Conservation (phyloP, 2,329 filamentous ascomycete species). For the Cladobotryum protrusum region DNA sequence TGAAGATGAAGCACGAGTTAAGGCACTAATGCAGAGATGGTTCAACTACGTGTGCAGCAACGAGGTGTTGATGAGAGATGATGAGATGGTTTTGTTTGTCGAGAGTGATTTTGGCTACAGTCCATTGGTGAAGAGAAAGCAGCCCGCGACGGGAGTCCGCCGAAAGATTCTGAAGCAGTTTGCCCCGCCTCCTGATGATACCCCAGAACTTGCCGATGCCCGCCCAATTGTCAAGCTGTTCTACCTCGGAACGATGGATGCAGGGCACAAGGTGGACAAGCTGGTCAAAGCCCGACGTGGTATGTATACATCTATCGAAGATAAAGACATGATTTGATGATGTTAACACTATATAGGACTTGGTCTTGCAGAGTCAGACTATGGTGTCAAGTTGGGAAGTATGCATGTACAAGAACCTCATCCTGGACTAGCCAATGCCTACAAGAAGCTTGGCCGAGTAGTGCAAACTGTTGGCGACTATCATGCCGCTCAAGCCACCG, state of each 20-base stretch:
- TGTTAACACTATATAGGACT: slow-evolving; percentile 55
- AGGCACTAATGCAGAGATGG: slow-evolving; percentile 87
- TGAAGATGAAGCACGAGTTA: slow-evolving; percentile 86
- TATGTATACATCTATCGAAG: slow-evolving; percentile 33
- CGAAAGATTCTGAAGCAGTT: slow-evolving; percentile 98
- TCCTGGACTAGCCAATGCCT: slow-evolving; percentile 78
- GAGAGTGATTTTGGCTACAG: slow-evolving; percentile 98
- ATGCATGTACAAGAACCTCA: slow-evolving; percentile 91
- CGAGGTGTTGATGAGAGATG: slow-evolving; percentile 87
- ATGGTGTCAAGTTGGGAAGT: slow-evolving; percentile 80
- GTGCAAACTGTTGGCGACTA: slow-evolving; percentile 92
- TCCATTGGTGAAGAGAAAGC: slow-evolving; percentile 89
- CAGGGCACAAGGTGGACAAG: slow-evolving; percentile 93
- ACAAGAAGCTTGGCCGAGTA: slow-evolving; percentile 89
- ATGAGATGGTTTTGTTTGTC: slow-evolving; percentile 97
- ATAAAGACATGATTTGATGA: slow-evolving; percentile 12
- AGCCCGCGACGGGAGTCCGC: slow-evolving; percentile 91
- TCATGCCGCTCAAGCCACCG: slow-evolving; percentile 92
- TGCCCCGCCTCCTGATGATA: slow-evolving; percentile 93
- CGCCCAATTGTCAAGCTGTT: slow-evolving; percentile 91
- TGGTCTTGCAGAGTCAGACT: slow-evolving; percentile 85
- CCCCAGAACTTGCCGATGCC: slow-evolving; percentile 84
- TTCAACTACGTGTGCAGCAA: slow-evolving; percentile 89
- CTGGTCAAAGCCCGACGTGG: slow-evolving; percentile 88
- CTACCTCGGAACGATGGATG: slow-evolving; percentile 91